Conservation (phyloP, 2,329 filamentous ascomycete species). For the Sclerotinia spermophila region DNA sequence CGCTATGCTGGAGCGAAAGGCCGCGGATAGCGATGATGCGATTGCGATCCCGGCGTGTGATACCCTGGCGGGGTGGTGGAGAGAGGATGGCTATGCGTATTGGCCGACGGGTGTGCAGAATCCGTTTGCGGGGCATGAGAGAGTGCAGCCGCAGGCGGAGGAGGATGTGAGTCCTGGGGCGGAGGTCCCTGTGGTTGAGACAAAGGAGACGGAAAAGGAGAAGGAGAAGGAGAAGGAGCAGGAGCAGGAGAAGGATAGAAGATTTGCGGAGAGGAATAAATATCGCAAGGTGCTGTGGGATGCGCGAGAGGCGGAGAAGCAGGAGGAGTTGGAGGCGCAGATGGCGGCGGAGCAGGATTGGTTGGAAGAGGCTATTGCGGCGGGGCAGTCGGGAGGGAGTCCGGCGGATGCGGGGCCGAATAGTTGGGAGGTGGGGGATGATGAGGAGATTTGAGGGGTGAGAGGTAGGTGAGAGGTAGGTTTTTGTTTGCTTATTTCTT, state of each 20-base stretch:
- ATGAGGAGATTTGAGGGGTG: background rate
- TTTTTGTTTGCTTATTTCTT: background rate
- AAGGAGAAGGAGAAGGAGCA: rapidly evolving
- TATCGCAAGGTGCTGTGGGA: no score
- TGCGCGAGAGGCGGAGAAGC: rapidly evolving
- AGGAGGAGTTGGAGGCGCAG: background rate
- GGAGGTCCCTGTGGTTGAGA: background rate
- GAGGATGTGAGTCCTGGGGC: background rate
- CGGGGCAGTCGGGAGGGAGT: no score
- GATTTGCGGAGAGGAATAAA: no score
- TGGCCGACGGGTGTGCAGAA: background rate
- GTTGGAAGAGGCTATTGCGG: no score
- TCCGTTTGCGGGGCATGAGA: rapidly evolving
- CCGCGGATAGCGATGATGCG: rapidly evolving
- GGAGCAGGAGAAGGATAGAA: no score
- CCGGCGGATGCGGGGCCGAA: no score
- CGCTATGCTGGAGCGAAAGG: background rate
- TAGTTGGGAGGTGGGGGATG: background rate
- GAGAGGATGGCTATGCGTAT: background rate
- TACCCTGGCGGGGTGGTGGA: rapidly evolving
- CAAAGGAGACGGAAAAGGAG: background rate
- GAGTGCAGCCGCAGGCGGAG: rapidly evolving
- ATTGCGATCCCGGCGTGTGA: rapidly evolving
- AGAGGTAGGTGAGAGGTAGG: background rate
- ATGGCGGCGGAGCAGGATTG: background rate